Percentiles rank a stretch among this genome's conserved stretches.
Evolutionary conservation across 2,329 filamentous ascomycete species (phyloP).

Genomic region (Diaporthe aspalathi): DNA sequence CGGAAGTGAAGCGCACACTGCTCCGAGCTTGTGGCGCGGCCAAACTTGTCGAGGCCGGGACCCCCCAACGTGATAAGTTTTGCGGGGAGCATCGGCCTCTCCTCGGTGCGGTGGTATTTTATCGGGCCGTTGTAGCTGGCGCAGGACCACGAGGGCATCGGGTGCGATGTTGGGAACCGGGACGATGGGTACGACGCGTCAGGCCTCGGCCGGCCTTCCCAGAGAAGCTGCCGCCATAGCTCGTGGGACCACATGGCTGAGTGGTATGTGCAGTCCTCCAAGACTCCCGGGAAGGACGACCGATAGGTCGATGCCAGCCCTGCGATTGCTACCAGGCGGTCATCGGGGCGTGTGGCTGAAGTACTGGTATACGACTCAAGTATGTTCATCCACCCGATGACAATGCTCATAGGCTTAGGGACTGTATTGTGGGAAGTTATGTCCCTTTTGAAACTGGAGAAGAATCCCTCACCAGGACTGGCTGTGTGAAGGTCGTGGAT

Average conservation of each 20-base stretch:
- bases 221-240: not conserved
- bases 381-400: not conserved
- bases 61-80: not conserved
- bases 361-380: not conserved
- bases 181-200: not conserved
- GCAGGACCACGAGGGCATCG: constrained; percentile 16
- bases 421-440: not conserved
- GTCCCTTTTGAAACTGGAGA: not conserved
- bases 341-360: not conserved
- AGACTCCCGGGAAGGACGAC: not conserved
- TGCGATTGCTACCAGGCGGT: constrained; percentile 20
- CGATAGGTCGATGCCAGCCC: not conserved
- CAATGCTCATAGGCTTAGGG: not conserved
- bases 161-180: not conserved
- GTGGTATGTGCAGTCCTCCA: not conserved
- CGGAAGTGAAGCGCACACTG: constrained; percentile 15
- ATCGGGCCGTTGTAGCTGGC: not conserved
- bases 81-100: not conserved
- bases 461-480: not conserved
- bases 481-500: not conserved
- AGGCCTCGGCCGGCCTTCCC: not conserved
- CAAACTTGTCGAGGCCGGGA: not conserved
- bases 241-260: not conserved
- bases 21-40: not conserved
- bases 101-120: not conserved